Evolutionary conservation across 106 monocot genomes (phyloP), one percentile per base, ranked within the genome.

Genomic region (Dendrobium officinale): DNA sequence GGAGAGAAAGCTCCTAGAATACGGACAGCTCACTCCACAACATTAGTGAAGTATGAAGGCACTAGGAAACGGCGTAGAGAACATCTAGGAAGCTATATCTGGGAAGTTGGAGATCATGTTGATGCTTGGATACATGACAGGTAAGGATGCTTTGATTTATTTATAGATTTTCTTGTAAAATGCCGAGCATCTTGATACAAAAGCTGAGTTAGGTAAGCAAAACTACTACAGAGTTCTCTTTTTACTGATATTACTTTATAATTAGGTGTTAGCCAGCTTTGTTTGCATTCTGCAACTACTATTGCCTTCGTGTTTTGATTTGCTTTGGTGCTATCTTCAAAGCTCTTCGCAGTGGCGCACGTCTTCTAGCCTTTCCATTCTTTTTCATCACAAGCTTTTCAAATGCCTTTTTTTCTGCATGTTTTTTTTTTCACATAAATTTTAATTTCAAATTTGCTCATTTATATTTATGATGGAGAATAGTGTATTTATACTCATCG

Each of bases 71-170:
- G 98, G 3, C 85, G 85, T 31, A 91, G 95, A 79, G 90, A 85
- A 29, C 87, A 81, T 79, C 81, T 80, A 55, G 88, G 79, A 27
- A 91, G 54, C 41, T 84, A 77, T 79, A 51, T 75, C 22, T 94
- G 90, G 90, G 80, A 33, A 59, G 84, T 93, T 84, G 98, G 94
- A 81, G 98, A 99, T 82, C 83, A 56, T 42, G 98, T 99, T 29
- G 98, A 99, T 88, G 95, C 84, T 74, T 89, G 87, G 92, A 85
- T 87, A 24, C 84, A 80, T 81, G 86, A 95, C 80, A 85, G 95
- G 98, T 94, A 79, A 84, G 87, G 76, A 61, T 31, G 75, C 54
- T 31, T 77, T 83, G n/a, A 42, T 33, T 20, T 55, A 27, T 54
- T 77, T 75, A n/a, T 77, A 55, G 13, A 27, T 51, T 54, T 48